phyloP scores from a whole-genome alignment of 352 stramenopile genomes.

The Pythium angustatum region DNA sequence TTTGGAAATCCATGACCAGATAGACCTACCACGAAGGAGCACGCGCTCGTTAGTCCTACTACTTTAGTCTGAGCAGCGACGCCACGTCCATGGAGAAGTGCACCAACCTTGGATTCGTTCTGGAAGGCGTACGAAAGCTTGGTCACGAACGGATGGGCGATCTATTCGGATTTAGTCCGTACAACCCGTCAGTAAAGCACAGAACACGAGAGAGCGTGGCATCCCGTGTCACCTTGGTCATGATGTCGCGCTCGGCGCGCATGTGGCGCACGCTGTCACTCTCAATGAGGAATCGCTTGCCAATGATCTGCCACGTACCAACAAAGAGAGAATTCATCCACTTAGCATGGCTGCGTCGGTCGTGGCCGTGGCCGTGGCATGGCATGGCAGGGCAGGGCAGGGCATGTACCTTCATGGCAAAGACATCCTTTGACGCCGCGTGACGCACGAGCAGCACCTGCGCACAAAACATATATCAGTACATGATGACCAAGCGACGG shows the following conservation, averaged over 20 bases:
- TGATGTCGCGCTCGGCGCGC: slow-evolving; percentile 80
- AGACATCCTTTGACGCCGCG: slow-evolving; percentile 49
- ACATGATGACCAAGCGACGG: no score
- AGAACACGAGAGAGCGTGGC: no score
- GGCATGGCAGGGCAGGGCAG: neutral
- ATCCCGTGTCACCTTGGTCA: slow-evolving; percentile 62
- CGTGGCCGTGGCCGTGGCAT: no score
- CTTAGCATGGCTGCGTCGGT: neutral
- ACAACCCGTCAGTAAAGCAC: neutral
- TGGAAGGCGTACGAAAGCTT: slow-evolving; percentile 79
- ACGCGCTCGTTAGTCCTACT: no score
- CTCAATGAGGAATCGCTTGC: slow-evolving; percentile 81
- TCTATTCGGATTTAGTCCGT: slow-evolving; percentile 30
- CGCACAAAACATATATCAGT: no score
- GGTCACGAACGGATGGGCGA: slow-evolving; percentile 82
- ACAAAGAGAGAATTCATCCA: no score
- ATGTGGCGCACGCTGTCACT: slow-evolving; percentile 80
- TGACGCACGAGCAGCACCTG: slow-evolving; percentile 80
- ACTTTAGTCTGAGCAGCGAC: no score
- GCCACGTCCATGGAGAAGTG: neutral
- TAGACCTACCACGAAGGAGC: slow-evolving; percentile 35
- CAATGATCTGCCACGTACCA: slow-evolving; percentile 65
- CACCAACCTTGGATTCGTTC: slow-evolving; percentile 72
- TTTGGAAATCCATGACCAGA: slow-evolving; percentile 71
- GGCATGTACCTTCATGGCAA: slow-evolving; percentile 75